These are phyloP conservation scores for Stemphylium lycopersici DNA, from an alignment of 2,329 filamentous ascomycete genomes.

Conservation along the genomic window DNA sequence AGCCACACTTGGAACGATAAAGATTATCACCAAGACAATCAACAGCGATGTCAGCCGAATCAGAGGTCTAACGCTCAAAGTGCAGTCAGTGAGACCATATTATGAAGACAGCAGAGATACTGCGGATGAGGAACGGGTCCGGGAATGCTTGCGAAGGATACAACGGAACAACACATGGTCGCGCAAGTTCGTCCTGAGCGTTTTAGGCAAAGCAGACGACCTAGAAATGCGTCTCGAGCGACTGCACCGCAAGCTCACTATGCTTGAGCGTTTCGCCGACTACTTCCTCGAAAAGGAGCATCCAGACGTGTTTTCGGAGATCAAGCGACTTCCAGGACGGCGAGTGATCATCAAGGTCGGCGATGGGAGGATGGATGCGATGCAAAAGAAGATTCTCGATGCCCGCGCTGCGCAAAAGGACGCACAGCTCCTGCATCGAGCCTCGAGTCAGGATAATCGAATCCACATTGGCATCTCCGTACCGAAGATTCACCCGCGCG, in stretches of 20 bases:
- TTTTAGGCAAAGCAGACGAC: conserved; percentile 23
- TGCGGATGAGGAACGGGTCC: conserved; percentile 20
- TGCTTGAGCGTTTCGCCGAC: conserved; percentile 32
- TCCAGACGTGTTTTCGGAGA: conserved; percentile 26
- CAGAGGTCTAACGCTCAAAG: conserved; percentile 25
- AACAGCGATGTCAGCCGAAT: conserved; percentile 23
- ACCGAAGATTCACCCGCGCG: conserved; percentile 30
- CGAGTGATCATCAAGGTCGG: conserved; percentile 23
- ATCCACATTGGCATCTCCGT: conserved; percentile 36
- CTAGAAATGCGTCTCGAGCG: conserved; percentile 25
- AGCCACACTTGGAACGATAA: conserved; percentile 22
- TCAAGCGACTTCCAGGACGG: conserved; percentile 32
- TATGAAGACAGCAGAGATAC: conserved; percentile 4
- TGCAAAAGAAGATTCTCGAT: conserved; percentile 26
- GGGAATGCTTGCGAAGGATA: conserved; percentile 28
- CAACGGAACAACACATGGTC: conserved; percentile 25
- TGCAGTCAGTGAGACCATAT: conserved; percentile 3
- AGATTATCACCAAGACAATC: conserved; percentile 15
- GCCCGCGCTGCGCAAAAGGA: conserved; percentile 32
- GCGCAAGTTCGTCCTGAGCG: conserved; percentile 28
- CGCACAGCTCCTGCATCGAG: conserved; percentile 32
- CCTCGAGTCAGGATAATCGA: conserved; percentile 14
- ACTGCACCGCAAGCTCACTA: conserved; percentile 26
- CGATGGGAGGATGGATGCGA: conserved; percentile 12
- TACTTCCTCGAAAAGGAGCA: conserved; percentile 34